Evolutionary conservation across 768 basidiomycete genomes (phyloP), one percentile per base, ranked within the genome.

Genomic region (Chalciporus pseudorubinellus): DNA sequence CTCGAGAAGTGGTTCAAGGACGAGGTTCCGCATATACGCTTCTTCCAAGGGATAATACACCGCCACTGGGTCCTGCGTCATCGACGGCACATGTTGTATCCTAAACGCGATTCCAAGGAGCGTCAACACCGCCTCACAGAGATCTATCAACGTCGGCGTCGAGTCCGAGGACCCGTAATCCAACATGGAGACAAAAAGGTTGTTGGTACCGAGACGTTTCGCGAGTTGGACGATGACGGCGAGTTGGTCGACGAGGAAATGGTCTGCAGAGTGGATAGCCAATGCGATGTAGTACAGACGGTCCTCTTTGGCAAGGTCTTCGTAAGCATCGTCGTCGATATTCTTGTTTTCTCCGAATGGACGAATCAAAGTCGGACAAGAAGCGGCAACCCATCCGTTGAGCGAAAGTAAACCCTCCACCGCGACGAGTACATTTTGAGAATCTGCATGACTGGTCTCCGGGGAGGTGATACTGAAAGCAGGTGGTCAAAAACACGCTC

Each of bases 221-320:
- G 91, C 91, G 64, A 99, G 82, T 67, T 99, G 97, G 9, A 99
- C 89, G 58, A 99, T 98, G 60, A 97, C 92, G 18, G 97, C 92
- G 41, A 99, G 85, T 68, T 99, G 97, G 73, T 98, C 97, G 58
- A 98, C 91, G 48, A 98, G 83, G 74, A 99, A 99, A 68, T 99
- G 97, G 75, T 99, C 97, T 3, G 97, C 97, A 4, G 93, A 95
- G 70, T 99, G 95, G 40, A 99, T 89, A 57, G 95, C 83, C 59
- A 98, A 88, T 50, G 92, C 95, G 56, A 99, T 81, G 68, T 87
- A 99, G 76, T 98, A 99, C 16, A 98, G 77, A 58, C 88, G 85
- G 59, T 91, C 85, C 47, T 87, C 81, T 29, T 78, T 78, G 21
- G 87, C 83, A 55, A 99, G 84, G 69, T 95, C 94, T 60, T 92